phyloP scores from a whole-genome alignment of 257 asterid species.

The Cinchona pubescens region DNA sequence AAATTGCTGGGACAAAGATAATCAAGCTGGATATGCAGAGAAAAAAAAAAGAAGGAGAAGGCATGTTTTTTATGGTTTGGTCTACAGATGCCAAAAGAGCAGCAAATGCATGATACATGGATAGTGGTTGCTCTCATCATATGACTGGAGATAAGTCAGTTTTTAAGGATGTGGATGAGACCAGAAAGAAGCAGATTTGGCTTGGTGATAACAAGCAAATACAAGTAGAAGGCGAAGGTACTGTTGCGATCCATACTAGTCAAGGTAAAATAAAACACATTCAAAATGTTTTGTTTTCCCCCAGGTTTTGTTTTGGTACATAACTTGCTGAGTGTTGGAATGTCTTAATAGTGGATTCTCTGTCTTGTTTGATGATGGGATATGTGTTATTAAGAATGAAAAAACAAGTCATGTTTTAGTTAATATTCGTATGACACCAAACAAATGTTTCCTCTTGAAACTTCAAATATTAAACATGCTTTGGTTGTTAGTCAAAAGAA shows the following conservation, averaged over 20 bases:
- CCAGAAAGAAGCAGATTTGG: not conserved
- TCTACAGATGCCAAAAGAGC: no score
- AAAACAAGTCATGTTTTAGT: not conserved
- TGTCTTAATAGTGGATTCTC: not conserved
- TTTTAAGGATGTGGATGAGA: conserved; percentile 12
- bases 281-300: not conserved
- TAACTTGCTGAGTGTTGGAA: not conserved
- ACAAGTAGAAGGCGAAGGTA: no score
- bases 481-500: not conserved
- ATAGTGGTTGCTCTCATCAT: not conserved
- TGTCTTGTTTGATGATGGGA: conserved; percentile 5
- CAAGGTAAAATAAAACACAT: not conserved
- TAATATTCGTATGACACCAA: not conserved
- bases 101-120: not conserved
- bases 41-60: not conserved
- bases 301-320: not conserved
- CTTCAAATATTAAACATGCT: not conserved
- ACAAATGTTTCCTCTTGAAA: conserved; percentile 10
- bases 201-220: not conserved
- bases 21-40: not conserved
- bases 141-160: not conserved
- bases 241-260: not conserved
- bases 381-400: conserved; percentile 9
- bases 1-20: not conserved
- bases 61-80: not conserved